Evolutionary conservation across 2,329 filamentous ascomycete genomes (phyloP).

Genomic region (Didymella keratinophila): DNA sequence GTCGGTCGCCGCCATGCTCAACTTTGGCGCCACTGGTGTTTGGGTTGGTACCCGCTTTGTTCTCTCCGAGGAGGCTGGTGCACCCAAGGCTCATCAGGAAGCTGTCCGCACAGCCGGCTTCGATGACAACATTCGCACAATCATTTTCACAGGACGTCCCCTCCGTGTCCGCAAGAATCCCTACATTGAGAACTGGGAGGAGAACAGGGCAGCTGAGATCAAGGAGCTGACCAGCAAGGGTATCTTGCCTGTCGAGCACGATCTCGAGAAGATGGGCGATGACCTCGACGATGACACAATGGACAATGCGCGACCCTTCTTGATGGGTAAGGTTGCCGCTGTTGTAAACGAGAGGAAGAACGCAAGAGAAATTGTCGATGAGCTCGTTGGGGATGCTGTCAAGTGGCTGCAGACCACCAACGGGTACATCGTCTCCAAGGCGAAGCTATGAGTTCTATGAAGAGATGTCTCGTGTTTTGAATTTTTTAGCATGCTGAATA

Average conservation of each 20-base stretch:
- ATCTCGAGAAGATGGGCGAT: slow-evolving; percentile 81
- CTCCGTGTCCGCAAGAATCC: slow-evolving; percentile 91
- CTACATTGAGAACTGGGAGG: slow-evolving; percentile 97
- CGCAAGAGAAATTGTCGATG: slow-evolving; percentile 91
- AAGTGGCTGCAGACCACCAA: slow-evolving; percentile 72
- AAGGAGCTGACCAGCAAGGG: slow-evolving; percentile 90
- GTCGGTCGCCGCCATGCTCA: slow-evolving; percentile 85
- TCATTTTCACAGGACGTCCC: slow-evolving; percentile 98
- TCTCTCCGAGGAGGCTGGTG: slow-evolving; percentile 91
- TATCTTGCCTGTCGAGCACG: slow-evolving; percentile 90
- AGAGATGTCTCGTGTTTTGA: not conserved
- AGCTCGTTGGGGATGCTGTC: slow-evolving; percentile 86
- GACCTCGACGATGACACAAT: slow-evolving; percentile 79
- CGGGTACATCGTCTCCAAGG: slow-evolving; percentile 61
- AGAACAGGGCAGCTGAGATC: slow-evolving; percentile 87
- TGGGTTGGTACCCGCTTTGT: slow-evolving; percentile 99
- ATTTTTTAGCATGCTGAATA: not conserved
- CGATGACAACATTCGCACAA: slow-evolving; percentile 94
- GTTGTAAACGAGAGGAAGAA: slow-evolving; percentile 92
- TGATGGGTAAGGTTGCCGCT: slow-evolving; percentile 97
- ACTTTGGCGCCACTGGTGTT: slow-evolving; percentile 89
- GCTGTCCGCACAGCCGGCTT: slow-evolving; percentile 89
- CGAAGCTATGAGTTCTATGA: slow-evolving; percentile 39
- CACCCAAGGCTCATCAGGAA: slow-evolving; percentile 92
- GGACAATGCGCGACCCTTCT: slow-evolving; percentile 87